Evolutionary conservation across 495 filamentous ascomycete species (phyloP).

Genomic region (Glonium stellatum): DNA sequence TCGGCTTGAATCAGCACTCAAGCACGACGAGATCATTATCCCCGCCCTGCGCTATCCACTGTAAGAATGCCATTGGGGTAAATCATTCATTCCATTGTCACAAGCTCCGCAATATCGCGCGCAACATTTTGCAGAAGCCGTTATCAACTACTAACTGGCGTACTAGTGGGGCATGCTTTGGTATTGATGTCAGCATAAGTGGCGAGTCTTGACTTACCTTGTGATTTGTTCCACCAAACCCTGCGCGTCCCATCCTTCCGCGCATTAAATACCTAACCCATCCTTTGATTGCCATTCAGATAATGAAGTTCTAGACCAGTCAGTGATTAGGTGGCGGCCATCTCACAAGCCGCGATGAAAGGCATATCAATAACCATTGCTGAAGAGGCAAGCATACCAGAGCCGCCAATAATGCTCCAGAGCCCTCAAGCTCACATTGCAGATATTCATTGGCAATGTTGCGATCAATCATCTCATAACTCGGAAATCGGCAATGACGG

Average conservation of each 20-base stretch:
- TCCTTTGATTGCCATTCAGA: too few relatives aligned
- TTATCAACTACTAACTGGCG: background rate
- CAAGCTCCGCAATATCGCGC: background rate
- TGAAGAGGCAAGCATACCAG: too few relatives aligned
- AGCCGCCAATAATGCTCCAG: too few relatives aligned
- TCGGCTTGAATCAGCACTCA: constrained; percentile 1
- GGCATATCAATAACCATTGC: too few relatives aligned
- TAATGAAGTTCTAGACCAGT: too few relatives aligned
- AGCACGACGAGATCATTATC: background rate
- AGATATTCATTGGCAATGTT: too few relatives aligned
- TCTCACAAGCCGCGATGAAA: too few relatives aligned
- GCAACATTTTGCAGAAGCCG: background rate
- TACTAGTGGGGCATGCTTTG: background rate
- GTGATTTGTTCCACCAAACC: background rate
- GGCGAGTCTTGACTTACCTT: constrained; percentile 1
- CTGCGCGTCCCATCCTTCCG: constrained; percentile 1
- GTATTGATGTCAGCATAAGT: background rate
- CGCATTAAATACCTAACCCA: too few relatives aligned
- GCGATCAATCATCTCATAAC: too few relatives aligned
- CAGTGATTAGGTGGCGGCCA: too few relatives aligned
- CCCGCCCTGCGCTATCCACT: background rate
- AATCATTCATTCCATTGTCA: background rate
- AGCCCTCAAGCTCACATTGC: too few relatives aligned
- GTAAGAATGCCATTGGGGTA: constrained; percentile 1
- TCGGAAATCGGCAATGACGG: too few relatives aligned